A percentile compares a stretch with the other conserved stretches of the same genome.
Evolutionary conservation across 177 flowering plant species (phyloP).

Genomic region (Telopea speciosissima): DNA sequence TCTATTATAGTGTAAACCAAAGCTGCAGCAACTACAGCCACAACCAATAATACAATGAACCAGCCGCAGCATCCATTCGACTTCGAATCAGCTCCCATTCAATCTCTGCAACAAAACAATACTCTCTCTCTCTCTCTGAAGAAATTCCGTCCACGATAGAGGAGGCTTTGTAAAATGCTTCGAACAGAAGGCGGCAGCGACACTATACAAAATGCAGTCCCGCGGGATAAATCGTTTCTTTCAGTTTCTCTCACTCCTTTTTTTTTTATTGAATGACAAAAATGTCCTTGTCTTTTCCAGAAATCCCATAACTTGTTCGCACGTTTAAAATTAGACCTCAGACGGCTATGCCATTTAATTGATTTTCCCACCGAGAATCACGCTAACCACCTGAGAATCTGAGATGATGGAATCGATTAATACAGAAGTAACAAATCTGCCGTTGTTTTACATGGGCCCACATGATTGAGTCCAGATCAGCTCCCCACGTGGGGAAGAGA

Average conservation of each 20-base stretch:
- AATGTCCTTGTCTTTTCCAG: not conserved
- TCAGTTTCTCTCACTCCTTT: not conserved
- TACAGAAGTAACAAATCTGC: too few species aligned
- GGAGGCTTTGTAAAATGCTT: not conserved
- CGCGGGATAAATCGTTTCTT: not conserved
- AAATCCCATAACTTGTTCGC: too few species aligned
- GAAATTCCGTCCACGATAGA: not conserved
- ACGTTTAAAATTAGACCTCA: too few species aligned
- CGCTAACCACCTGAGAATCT: too few species aligned
- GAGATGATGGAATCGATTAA: too few species aligned
- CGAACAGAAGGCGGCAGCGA: conserved; percentile 1
- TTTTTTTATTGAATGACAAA: not conserved
- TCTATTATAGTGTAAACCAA: conserved; percentile 27
- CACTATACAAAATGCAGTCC: not conserved
- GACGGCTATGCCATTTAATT: too few species aligned
- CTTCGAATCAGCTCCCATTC: conserved; percentile 42
- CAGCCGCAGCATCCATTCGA: conserved; percentile 54
- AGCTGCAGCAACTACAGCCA: conserved; percentile 45
- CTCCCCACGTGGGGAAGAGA: too few species aligned
- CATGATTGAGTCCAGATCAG: too few species aligned
- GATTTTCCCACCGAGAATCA: too few species aligned
- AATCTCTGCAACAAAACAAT: conserved; percentile 2
- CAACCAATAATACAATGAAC: conserved; percentile 37
- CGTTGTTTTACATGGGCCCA: too few species aligned
- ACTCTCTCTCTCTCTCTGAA: not conserved